phyloP scores from a whole-genome alignment of 192 early-diverging fungal genomes.

The Powellomyces hirtus region DNA sequence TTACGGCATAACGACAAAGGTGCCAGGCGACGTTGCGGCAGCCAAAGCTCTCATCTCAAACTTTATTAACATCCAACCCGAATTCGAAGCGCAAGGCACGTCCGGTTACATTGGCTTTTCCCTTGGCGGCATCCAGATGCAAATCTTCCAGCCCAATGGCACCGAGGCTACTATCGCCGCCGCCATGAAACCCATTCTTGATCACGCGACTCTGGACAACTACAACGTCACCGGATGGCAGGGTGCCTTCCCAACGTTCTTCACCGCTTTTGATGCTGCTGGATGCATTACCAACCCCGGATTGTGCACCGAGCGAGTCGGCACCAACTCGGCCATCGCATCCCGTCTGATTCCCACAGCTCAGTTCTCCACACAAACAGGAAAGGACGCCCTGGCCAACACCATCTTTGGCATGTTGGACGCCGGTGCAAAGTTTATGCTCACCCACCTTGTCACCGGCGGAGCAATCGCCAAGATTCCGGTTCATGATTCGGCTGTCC shows the following conservation, averaged over 20 bases:
- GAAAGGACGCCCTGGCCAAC: background rate
- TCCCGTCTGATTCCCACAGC: conserved; percentile 3
- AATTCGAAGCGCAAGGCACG: background rate
- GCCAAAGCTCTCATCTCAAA: background rate
- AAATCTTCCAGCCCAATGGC: background rate
- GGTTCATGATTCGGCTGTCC: background rate
- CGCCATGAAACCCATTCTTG: background rate
- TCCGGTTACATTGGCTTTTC: background rate
- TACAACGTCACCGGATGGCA: background rate
- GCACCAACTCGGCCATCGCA: background rate
- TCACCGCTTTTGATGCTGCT: background rate
- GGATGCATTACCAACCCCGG: background rate
- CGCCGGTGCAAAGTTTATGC: background rate
- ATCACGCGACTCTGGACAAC: background rate
- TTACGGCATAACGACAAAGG: background rate
- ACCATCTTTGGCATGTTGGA: background rate
- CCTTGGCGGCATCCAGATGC: background rate
- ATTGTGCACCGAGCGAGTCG: background rate
- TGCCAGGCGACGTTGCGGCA: background rate
- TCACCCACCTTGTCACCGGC: conserved; percentile 11
- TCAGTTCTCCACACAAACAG: background rate
- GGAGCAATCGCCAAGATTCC: background rate
- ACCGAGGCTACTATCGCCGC: background rate
- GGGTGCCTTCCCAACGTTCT: background rate
- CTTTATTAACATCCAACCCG: background rate